These are phyloP conservation scores for Chaetomium olivaceum DNA, from an alignment of 2,329 filamentous ascomycete species.

Conservation along the genomic window DNA sequence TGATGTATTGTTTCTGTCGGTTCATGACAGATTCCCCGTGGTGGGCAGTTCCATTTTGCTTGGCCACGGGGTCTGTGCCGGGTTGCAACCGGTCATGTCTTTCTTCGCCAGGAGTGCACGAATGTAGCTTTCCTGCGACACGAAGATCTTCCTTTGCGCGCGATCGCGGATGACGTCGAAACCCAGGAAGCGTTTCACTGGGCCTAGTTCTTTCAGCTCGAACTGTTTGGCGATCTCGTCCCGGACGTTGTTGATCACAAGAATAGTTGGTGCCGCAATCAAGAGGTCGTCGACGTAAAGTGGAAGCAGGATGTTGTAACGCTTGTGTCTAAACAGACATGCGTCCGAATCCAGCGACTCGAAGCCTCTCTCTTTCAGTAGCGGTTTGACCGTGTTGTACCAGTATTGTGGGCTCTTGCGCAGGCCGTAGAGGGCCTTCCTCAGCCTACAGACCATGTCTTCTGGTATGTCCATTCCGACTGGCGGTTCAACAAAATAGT, in stretches of 20 bases:
- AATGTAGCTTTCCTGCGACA: neutral
- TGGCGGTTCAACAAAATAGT: neutral
- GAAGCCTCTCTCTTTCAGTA: neutral
- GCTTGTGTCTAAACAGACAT: neutral
- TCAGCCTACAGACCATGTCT: neutral
- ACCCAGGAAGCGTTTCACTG: constrained; percentile 14
- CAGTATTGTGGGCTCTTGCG: constrained; percentile 4
- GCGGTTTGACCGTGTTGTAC: neutral
- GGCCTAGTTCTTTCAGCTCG: constrained; percentile 11
- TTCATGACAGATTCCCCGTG: no score
- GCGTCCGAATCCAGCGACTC: neutral
- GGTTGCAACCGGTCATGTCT: no score
- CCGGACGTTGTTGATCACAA: neutral
- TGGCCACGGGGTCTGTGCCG: no score
- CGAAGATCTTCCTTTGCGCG: neutral
- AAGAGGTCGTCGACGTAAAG: neutral
- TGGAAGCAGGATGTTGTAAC: neutral
- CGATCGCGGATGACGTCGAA: constrained; percentile 11
- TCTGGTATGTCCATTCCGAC: neutral
- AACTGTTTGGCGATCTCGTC: neutral
- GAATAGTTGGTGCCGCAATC: neutral
- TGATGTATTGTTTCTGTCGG: no score
- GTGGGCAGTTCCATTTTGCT: no score
- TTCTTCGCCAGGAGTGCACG: neutral
- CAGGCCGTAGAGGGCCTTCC: neutral